Percentiles rank a stretch among this genome's conserved stretches.
Evolutionary conservation across 495 filamentous ascomycete genomes (phyloP).

Genomic region (Astrothelium macrocarpum): DNA sequence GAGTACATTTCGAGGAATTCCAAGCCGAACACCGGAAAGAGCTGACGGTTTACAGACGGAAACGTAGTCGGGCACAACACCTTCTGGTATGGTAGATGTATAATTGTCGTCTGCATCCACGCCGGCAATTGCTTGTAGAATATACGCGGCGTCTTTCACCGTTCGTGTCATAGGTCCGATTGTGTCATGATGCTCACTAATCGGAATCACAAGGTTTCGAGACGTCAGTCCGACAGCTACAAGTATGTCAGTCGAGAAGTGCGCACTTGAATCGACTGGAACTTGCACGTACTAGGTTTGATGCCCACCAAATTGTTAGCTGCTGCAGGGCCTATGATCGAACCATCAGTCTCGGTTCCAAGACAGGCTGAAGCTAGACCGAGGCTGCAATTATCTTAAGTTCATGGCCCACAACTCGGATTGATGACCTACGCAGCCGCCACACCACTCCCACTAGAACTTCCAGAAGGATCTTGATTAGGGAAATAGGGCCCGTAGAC

Average conservation of each 20-base stretch:
- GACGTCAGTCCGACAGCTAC: no score
- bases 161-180: conserved; percentile 10
- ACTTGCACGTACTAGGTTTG: conserved; percentile 14
- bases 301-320: conserved; percentile 11
- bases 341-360: conserved; percentile 1
- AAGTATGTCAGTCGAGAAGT: no score
- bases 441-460: not conserved
- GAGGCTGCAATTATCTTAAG: not conserved
- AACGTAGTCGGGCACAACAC: not conserved
- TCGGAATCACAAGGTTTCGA: no score
- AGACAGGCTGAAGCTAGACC: not conserved
- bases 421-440: not conserved
- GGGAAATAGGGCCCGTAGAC: not conserved
- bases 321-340: conserved; percentile 8
- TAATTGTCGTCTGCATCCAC: not conserved
- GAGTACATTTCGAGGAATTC: not conserved
- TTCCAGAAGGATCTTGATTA: not conserved
- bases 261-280: no score
- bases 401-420: not conserved
- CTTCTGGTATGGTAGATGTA: not conserved
- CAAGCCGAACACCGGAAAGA: not conserved
- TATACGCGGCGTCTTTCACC: conserved; percentile 13
- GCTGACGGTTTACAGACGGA: not conserved
- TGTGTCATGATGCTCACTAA: conserved; percentile 5
- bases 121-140: conserved; percentile 9